A percentile compares a stretch with the other conserved stretches of the same genome.
Evolutionary conservation across 768 basidiomycete genomes (phyloP).

Genomic region (Termitomyces sp.): DNA sequence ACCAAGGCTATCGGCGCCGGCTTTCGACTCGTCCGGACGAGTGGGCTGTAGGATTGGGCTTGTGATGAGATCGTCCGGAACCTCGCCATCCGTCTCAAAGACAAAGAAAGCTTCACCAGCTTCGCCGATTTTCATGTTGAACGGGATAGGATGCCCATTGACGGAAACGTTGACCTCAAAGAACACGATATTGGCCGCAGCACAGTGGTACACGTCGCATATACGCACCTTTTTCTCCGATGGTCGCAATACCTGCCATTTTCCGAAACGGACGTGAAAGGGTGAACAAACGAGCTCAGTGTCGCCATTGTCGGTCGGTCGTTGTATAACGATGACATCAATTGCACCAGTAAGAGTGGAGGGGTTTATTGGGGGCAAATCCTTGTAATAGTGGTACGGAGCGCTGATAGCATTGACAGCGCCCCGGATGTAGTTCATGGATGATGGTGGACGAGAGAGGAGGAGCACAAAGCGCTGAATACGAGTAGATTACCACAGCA

Average conservation of each 20-base stretch:
- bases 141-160: constrained; percentile 85
- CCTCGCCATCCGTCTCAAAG: constrained; percentile 93
- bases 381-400: constrained; percentile 88
- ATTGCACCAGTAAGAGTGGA: constrained; percentile 97
- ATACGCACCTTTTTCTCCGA: constrained; percentile 82
- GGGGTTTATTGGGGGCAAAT: constrained; percentile 84
- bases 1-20: constrained; percentile 40
- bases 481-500: constrained; percentile 7
- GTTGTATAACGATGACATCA: constrained; percentile 95
- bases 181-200: background rate
- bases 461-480: constrained; percentile 5
- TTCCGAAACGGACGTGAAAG: constrained; percentile 97
- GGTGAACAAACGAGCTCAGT: constrained; percentile 85
- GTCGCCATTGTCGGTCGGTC: constrained; percentile 60
- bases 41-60: constrained; percentile 83
- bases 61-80: constrained; percentile 91
- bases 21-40: constrained; percentile 35
- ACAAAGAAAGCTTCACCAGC: constrained; percentile 99
- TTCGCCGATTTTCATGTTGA: constrained; percentile 98
- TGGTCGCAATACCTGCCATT: constrained; percentile 92
- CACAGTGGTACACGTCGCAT: background rate
- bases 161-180: constrained; percentile 82
- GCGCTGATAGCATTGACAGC: constrained; percentile 84
- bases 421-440: constrained; percentile 88
- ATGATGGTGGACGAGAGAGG: constrained; percentile 19